A percentile compares a stretch with the other conserved stretches of the same genome.
Conservation (phyloP, 1,139 yeast genomes). For the Zygosaccharomyces sapae region DNA sequence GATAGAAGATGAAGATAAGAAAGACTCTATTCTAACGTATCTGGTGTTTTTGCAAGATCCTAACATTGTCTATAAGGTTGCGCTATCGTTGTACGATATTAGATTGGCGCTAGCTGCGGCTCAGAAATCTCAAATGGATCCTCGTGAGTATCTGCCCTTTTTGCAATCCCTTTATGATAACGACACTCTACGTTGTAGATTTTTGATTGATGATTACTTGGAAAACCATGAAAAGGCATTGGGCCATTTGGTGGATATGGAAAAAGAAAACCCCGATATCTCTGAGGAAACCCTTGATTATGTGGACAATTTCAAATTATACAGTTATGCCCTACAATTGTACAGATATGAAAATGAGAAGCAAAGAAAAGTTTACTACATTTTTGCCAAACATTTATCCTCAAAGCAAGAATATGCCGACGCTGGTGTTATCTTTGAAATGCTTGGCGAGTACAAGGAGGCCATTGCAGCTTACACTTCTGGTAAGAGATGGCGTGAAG, state of each 20-base stretch:
- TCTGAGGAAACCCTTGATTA: conserved; percentile 50
- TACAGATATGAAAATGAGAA: conserved; percentile 57
- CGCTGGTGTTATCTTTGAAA: conserved; percentile 76
- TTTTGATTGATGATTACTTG: conserved; percentile 75
- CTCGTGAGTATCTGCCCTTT: conserved; percentile 93
- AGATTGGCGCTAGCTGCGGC: conserved; percentile 79
- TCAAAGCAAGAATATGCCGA: conserved; percentile 56
- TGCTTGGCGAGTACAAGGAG: conserved; percentile 49
- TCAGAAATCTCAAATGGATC: conserved; percentile 96
- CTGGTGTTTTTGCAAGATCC: conserved; percentile 90
- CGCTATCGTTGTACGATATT: conserved; percentile 80
- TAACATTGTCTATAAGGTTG: conserved; percentile 69
- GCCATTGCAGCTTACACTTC: conserved; percentile 68
- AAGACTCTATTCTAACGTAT: conserved; percentile 68
- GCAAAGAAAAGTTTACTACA: conserved; percentile 50
- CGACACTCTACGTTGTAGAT: conserved; percentile 60
- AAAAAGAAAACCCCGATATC: conserved; percentile 38
- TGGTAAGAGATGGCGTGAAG: conserved; percentile 82
- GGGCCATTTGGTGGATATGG: conserved; percentile 56
- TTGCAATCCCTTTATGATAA: conserved; percentile 73
- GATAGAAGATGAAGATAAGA: conserved; percentile 45
- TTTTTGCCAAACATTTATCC: conserved; percentile 61
- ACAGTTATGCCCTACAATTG: conserved; percentile 60
- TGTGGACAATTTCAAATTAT: conserved; percentile 66
- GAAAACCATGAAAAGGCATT: conserved; percentile 67